Evolutionary conservation across 768 basidiomycete species (phyloP), one percentile per base, ranked within the genome.

Genomic region (Leucocoprinus birnbaumii): DNA sequence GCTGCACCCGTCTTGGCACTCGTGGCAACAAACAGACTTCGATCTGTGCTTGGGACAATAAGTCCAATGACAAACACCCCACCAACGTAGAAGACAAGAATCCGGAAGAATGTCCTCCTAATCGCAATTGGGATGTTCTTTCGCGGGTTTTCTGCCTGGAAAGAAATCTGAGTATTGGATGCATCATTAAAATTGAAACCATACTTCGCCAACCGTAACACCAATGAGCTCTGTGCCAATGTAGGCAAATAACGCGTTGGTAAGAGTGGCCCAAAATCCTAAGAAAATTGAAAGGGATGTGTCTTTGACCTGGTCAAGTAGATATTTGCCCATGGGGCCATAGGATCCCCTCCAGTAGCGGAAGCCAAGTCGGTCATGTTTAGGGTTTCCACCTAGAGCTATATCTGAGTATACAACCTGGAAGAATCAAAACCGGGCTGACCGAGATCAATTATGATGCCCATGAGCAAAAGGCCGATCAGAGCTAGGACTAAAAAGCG

Each of bases 181-280:
- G 50, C 14, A 40, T 55, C 2, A 35, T 26, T 35, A 22, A 14
- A 16, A 26, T 4, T 34, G 42, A 14, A 10, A 24, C 27, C 48
- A 45, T 54, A 73, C 72, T 62, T 79, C 77, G 61, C 77, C 77
- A n/a, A 79, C 77, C 35, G 77, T 78, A 3, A 77, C 82, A 63
- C 88, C 88, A 56, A 92, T 83, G 16, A 89, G 74, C 67, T 92
- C 89, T 18, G 88, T 92, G 26, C 87, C 86, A 55, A 85, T 81
- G 65, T 80, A 85, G 13, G 87, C 84, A 68, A 91, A 90, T 3
- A 87, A 73, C 22, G 85, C 87, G 58, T 85, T 90, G 45, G 82
- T 85, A 43, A 89, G 68, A 3, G 85, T 84, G 14, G 80, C 75
- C 82, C 86, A 90, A 65, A 91, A 86, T 10, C 85, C 86, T 19